Evolutionary conservation across 2,329 filamentous ascomycete genomes (phyloP).

Genomic region (Trichoderma harzianum): DNA sequence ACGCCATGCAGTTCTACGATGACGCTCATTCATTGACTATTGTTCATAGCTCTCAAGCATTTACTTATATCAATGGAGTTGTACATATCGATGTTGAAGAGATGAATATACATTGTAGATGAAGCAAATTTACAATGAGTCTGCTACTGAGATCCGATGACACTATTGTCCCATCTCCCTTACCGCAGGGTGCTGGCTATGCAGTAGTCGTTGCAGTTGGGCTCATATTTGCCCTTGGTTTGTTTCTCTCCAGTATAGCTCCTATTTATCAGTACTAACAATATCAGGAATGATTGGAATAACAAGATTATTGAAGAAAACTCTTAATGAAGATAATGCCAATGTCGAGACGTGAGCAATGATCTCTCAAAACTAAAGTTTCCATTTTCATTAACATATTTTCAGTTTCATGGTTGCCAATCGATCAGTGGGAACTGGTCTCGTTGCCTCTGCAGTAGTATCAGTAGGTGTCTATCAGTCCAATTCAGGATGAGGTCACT

Average conservation of each 20-base stretch:
- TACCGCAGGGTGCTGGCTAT: not conserved
- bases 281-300: constrained; percentile 5
- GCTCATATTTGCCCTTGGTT: not conserved
- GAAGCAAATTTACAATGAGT: not conserved
- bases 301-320: not conserved
- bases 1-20: constrained; percentile 3
- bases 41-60: too few species aligned
- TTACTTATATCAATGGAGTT: not conserved
- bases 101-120: not conserved
- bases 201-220: constrained; percentile 1
- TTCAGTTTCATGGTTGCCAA: constrained; percentile 6
- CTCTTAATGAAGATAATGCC: not conserved
- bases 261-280: not conserved
- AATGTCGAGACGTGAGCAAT: constrained; percentile 1
- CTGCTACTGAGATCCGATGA: not conserved
- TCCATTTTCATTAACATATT: not conserved
- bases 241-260: not conserved
- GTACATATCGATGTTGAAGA: not conserved
- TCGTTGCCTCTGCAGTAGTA: constrained; percentile 6
- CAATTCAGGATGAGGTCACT: not conserved
- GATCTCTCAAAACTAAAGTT: fast-evolving
- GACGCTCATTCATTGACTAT: not conserved
- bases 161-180: not conserved
- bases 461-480: not conserved
- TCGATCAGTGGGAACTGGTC: not conserved